These are phyloP conservation scores for Termitomyces sp. DNA, from an alignment of 768 basidiomycete species.

Conservation along the genomic window DNA sequence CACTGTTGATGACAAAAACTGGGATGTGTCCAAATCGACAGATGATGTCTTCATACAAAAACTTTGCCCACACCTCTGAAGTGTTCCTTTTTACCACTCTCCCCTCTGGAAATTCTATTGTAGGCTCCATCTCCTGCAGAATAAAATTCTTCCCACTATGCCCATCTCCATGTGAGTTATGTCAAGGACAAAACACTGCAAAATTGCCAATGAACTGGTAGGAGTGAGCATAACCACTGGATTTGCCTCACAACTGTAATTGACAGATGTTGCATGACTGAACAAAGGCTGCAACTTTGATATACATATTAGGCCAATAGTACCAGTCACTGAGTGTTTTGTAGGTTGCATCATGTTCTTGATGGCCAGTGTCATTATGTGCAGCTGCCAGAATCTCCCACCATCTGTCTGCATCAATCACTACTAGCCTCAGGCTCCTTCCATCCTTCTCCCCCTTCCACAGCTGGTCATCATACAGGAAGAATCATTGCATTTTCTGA, in stretches of 20 bases:
- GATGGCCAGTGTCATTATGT: constrained; percentile 25
- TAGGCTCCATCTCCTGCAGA: constrained; percentile 20
- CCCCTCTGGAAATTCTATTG: constrained; percentile 22
- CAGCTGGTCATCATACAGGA: constrained; percentile 16
- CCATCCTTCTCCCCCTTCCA: constrained; percentile 14
- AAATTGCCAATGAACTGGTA: constrained; percentile 14
- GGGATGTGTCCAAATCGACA: too few relatives aligned
- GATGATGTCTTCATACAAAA: too few relatives aligned
- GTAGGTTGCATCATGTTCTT: constrained; percentile 24
- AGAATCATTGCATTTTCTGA: constrained; percentile 1
- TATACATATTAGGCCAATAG: constrained; percentile 34
- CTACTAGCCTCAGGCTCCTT: constrained; percentile 18
- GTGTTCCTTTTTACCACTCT: constrained; percentile 11
- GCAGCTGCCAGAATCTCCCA: constrained; percentile 20
- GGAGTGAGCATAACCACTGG: too few relatives aligned
- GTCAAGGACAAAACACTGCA: too few relatives aligned
- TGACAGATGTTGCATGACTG: constrained; percentile 28
- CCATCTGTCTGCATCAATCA: constrained; percentile 10
- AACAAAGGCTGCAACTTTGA: constrained; percentile 24
- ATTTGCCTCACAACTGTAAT: too few relatives aligned
- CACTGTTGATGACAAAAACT: too few relatives aligned
- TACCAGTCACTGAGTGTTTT: constrained; percentile 17
- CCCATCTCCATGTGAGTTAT: too few relatives aligned
- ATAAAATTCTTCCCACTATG: constrained; percentile 24
- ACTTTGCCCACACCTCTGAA: too few relatives aligned